Evolutionary conservation across 495 filamentous ascomycete species (phyloP), one percentile per base, ranked within the genome.

Genomic region (Aspergillus asperescens): DNA sequence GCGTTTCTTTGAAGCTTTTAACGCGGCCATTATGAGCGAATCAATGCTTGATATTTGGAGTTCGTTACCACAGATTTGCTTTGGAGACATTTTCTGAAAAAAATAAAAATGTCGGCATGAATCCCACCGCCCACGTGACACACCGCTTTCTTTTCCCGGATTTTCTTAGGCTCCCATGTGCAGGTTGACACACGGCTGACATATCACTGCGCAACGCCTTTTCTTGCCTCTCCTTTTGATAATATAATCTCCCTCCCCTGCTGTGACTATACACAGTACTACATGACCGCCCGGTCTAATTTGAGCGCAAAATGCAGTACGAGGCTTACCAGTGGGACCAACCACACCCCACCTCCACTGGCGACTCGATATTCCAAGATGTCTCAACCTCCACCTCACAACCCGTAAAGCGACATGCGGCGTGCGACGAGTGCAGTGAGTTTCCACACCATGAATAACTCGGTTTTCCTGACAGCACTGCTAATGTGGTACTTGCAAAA

Each of bases 1-100:
- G 55, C 80, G 74, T 71, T 83, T 83, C 65, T 75, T 79, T 3
- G 72, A 71, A 49, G 60, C 65, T 55, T 68, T 70, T 15, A 62
- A 57, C 49, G 68, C 60, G 54, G 63, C 59, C 71, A 76, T 73
- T 46, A 45, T 60, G 62, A n/a, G 55, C 42, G 50, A 55, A 47
- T 41, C 25, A 58, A 23, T 50, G 35, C 40, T 37, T 34, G 16
- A 5, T 20, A 24, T 16, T 31, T 22, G 10, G 52, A 41, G 15
- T 38, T 37, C 34, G 25, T n/a, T 15, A 18, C 34, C 23, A 35
- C 25, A 18, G 25, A 19, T 15, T 34, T 55, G 56, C 54, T 55
- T 54, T 63, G 23, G 32, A 35, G 62, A 68, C 63, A 67, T 59
- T 52, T 52, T 38, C n/a, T 18, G 38, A 40, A 48, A 42, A 38